Percentiles rank a stretch among this genome's conserved stretches.
Conservation (phyloP, 306 rosid genomes). For the Cucumis melo region DNA sequence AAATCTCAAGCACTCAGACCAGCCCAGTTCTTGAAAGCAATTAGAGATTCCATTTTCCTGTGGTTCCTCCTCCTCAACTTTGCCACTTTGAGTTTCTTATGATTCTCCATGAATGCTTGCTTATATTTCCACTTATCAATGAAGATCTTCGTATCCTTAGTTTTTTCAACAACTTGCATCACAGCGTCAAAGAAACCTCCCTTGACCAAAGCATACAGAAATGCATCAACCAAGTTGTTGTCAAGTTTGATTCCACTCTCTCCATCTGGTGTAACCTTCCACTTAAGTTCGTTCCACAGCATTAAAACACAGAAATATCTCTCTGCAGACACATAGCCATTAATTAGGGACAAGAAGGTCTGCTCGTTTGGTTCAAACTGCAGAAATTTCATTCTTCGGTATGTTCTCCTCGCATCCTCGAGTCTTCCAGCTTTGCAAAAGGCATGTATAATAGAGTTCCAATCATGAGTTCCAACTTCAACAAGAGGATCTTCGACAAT, state of each 20-base stretch:
- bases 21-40: slow-evolving; percentile 96
- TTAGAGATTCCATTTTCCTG: slow-evolving; percentile 70
- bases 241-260: slow-evolving; percentile 57
- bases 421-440: slow-evolving; percentile 85
- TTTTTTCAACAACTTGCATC: slow-evolving; percentile 92
- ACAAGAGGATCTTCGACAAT: slow-evolving; percentile 81
- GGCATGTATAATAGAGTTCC: slow-evolving; percentile 92
- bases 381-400: slow-evolving; percentile 82
- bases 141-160: slow-evolving; percentile 69
- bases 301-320: slow-evolving; percentile 72
- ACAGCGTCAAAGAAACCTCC: slow-evolving; percentile 96
- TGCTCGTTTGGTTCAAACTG: slow-evolving; percentile 79
- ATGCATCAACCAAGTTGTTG: slow-evolving; percentile 68
- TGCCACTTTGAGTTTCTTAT: slow-evolving; percentile 72
- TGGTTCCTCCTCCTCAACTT: slow-evolving; percentile 59
- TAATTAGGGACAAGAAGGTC: slow-evolving; percentile 71
- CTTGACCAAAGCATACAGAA: slow-evolving; percentile 78
- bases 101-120: slow-evolving; percentile 95
- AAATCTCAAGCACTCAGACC: slow-evolving; percentile 49
- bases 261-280: slow-evolving; percentile 44
- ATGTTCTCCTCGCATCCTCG: slow-evolving; percentile 90
- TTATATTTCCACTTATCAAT: slow-evolving; percentile 97
- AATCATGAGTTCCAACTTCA: slow-evolving; percentile 83
- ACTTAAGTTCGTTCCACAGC: slow-evolving; percentile 84
- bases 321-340: slow-evolving; percentile 66